Evolutionary conservation across 2,329 filamentous ascomycete species (phyloP).

Genomic region (Eurotiales sp.): DNA sequence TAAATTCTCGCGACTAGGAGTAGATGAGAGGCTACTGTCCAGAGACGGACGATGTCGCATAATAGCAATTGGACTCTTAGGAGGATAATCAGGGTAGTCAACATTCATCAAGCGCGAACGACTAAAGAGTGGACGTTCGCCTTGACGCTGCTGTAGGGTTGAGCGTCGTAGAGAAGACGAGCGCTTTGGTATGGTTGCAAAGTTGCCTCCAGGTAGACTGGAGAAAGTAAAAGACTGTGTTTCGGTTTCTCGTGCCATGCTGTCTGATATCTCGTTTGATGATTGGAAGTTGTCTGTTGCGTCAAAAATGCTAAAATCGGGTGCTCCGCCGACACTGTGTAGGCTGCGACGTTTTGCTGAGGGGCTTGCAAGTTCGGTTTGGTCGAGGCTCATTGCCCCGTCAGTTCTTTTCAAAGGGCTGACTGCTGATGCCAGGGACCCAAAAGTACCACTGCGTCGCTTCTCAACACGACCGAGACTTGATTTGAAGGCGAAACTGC

Average conservation of each 20-base stretch:
- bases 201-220: constrained; percentile 45
- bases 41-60: constrained; percentile 69
- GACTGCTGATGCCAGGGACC: constrained; percentile 56
- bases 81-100: constrained; percentile 49
- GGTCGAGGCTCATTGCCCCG: constrained; percentile 81
- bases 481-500: constrained; percentile 31
- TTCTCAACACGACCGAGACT: constrained; percentile 48
- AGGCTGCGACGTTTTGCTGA: constrained; percentile 87
- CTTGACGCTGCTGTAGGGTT: constrained; percentile 78
- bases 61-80: constrained; percentile 54
- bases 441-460: constrained; percentile 45
- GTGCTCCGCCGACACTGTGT: constrained; percentile 62
- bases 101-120: constrained; percentile 30
- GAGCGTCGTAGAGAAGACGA: constrained; percentile 79
- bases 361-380: constrained; percentile 73
- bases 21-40: constrained; percentile 68
- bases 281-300: constrained; percentile 26
- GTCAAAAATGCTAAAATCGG: constrained; percentile 75
- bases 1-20: constrained; percentile 60
- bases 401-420: constrained; percentile 92
- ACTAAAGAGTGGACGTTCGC: constrained; percentile 59
- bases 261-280: constrained; percentile 21
- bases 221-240: constrained; percentile 24
- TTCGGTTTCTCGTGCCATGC: constrained; percentile 26
- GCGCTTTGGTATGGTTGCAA: constrained; percentile 59